Base-by-base conservation (phyloP, 305 asterid species). In the Fraxinus albicans region DNA sequence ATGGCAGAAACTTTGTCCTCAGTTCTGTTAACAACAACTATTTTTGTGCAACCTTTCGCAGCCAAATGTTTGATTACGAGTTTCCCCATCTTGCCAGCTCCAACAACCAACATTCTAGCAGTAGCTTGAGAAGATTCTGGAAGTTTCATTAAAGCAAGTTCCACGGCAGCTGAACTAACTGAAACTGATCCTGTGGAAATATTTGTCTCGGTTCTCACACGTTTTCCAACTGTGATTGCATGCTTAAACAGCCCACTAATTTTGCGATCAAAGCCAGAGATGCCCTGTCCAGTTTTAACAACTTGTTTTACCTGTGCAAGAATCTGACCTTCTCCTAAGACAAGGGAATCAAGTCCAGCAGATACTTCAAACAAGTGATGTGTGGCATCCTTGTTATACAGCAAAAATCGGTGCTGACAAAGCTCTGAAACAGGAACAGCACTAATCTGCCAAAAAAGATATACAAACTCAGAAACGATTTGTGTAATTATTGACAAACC, bases 21-120 rank as follows among this genome's bases (percentile, higher is more conserved):
- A 0, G 95, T 90, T 87, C 99, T 87, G 82, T 96, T 96, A 53
- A 90, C 89, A 31, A 96, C 97, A 13, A 92, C 93, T 85, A 96
- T 91, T 76, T 87, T 92, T 35, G 73, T 90, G 86, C 87, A 93
- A 69, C 99, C 98, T 83, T 91, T 93, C 6, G 98, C 94, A n/a
- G 85, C 92, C 85, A 96, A 83, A 86, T 96, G 99, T 83, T 87
- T 94, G 89, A 96, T 91, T 72, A 96, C 98, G 19, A 96, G 98
- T 84, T 91, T 92, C 60, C 99, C 99, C 98, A 96, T 96, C 85
- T 94, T 94, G 69, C 99, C 98, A 73, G 99, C 98, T 80, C 99
- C 99, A 47, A 95, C 88, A 65, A 95, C 96, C 82, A 94, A 84
- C 88, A 94, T 93, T 85, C 89, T 88, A 3, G 88, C 90, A 0